Evolutionary conservation across 179 eudicot species (phyloP).

Genomic region (Spergularia azorica): DNA sequence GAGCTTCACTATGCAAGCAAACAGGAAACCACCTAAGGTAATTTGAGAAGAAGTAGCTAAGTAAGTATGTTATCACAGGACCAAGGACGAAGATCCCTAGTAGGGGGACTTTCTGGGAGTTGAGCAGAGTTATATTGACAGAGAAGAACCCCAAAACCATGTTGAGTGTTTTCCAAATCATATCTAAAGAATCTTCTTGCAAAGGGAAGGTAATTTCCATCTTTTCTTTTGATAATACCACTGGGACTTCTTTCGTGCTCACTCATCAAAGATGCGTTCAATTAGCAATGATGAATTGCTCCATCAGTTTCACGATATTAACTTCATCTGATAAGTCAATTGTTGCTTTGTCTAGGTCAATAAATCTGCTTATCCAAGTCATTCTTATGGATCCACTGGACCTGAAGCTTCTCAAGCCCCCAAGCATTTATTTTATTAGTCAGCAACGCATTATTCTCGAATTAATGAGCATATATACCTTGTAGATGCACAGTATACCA

Average conservation of each 20-base stretch:
- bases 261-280: neutral
- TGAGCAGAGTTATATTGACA: too few species aligned
- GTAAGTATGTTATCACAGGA: neutral
- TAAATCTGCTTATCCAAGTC: conserved; percentile 22
- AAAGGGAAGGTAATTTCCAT: neutral
- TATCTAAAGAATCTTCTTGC: too few species aligned
- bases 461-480: conserved; percentile 47
- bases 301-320: neutral
- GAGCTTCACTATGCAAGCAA: neutral
- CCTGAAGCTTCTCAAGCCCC: conserved; percentile 25
- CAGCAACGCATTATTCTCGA: neutral
- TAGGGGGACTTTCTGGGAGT: too few species aligned
- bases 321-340: neutral
- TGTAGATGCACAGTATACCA: conserved; percentile 98
- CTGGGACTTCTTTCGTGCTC: neutral
- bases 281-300: too few species aligned
- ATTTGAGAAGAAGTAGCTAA: neutral
- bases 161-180: neutral
- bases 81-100: too few species aligned
- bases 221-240: conserved; percentile 3
- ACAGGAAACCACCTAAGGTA: neutral
- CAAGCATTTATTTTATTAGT: conserved; percentile 28
- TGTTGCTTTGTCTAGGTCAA: neutral
- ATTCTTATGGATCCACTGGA: conserved; percentile 22
- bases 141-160: too few species aligned